Evolutionary conservation across 805 yeast genomes (phyloP).

Genomic region (Grigorovia humatica): DNA sequence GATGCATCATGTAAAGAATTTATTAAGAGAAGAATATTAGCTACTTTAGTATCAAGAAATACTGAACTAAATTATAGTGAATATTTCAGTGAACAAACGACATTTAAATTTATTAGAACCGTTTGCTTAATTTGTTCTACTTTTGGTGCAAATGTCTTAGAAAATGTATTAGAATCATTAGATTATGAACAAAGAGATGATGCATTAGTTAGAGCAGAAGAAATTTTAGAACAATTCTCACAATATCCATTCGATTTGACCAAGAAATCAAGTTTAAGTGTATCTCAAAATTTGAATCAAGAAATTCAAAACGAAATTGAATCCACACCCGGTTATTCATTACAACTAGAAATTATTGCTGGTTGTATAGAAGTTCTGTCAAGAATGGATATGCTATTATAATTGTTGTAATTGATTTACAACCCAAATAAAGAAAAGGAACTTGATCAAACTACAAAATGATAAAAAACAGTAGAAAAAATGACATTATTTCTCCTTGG

Average conservation of each 20-base stretch:
- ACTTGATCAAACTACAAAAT: too few relatives aligned
- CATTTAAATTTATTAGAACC: constrained; percentile 65
- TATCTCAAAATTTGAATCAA: constrained; percentile 56
- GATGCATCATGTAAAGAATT: constrained; percentile 79
- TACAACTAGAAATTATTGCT: constrained; percentile 80
- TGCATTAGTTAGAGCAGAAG: constrained; percentile 92
- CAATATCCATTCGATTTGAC: constrained; percentile 69
- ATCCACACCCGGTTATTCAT: constrained; percentile 35
- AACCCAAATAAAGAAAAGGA: background rate
- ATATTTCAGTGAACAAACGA: constrained; percentile 59
- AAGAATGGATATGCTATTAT: constrained; percentile 82
- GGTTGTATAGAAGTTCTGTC: constrained; percentile 87
- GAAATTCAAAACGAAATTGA: constrained; percentile 37
- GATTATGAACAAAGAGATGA: constrained; percentile 84
- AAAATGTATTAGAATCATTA: constrained; percentile 67
- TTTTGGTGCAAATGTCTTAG: constrained; percentile 93
- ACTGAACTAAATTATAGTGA: constrained; percentile 45
- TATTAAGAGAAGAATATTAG: constrained; percentile 60
- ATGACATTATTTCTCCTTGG: too few relatives aligned
- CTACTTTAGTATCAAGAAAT: constrained; percentile 61
- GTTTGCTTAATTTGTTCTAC: constrained; percentile 78
- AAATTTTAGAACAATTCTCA: constrained; percentile 66
- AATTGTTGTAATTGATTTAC: constrained; percentile 8
- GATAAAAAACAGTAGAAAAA: too few relatives aligned
- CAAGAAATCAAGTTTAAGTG: constrained; percentile 50